Evolutionary conservation across 805 yeast genomes (phyloP).

Genomic region (Kodamaea laetipori): DNA sequence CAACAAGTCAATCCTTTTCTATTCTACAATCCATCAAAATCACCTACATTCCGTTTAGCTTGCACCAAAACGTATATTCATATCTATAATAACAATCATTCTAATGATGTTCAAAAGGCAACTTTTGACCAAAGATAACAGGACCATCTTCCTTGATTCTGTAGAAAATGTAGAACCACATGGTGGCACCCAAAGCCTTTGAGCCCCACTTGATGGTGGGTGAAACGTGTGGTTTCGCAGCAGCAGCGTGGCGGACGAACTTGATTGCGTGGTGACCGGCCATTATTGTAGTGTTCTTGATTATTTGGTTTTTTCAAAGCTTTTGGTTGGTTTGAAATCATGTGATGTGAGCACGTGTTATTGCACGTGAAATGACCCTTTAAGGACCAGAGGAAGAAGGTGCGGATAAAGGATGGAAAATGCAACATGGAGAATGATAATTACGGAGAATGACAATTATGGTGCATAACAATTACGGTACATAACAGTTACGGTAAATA

Average conservation of each 20-base stretch:
- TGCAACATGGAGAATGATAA: too few relatives aligned
- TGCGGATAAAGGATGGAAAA: too few relatives aligned
- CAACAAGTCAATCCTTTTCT: too few relatives aligned
- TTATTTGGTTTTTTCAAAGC: slow-evolving; percentile 2
- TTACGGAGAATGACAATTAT: too few relatives aligned
- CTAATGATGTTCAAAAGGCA: slow-evolving; percentile 42
- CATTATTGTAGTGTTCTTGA: slow-evolving; percentile 23
- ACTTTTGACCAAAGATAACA: slow-evolving; percentile 53
- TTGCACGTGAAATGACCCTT: slow-evolving; percentile 3
- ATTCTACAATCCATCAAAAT: too few relatives aligned
- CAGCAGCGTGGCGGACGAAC: slow-evolving; percentile 57
- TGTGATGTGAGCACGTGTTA: background rate
- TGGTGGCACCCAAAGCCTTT: slow-evolving; percentile 74
- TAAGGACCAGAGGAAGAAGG: too few relatives aligned
- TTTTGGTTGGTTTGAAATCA: slow-evolving; percentile 10
- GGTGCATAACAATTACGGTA: too few relatives aligned
- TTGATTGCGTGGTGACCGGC: slow-evolving; percentile 46
- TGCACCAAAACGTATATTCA: too few relatives aligned
- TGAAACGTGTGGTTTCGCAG: slow-evolving; percentile 67
- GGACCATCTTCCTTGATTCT: slow-evolving; percentile 73
- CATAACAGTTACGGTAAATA: too few relatives aligned
- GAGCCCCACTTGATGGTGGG: slow-evolving; percentile 59
- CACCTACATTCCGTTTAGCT: too few relatives aligned
- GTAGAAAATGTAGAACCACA: slow-evolving; percentile 89
- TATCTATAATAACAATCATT: too few relatives aligned